A percentile compares a stretch with the other conserved stretches of the same genome.
These are phyloP conservation scores for Fagopyrum homotropicum DNA, from an alignment of 148 eudicot species.

Conservation along the genomic window DNA sequence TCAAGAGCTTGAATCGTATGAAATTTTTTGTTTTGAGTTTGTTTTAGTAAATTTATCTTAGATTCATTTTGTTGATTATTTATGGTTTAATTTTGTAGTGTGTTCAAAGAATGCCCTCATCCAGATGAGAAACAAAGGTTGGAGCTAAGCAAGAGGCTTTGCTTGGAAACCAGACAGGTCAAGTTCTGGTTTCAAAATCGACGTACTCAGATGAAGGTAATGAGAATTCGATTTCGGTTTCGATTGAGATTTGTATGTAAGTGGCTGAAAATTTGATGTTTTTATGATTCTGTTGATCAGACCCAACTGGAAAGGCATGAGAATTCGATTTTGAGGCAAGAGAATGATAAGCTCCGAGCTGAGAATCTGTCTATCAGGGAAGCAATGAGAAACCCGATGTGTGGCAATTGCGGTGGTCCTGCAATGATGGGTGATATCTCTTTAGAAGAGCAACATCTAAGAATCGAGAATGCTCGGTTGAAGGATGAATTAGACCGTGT, in stretches of 20 bases:
- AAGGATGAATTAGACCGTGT: slow-evolving; percentile 25
- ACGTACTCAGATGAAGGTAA: slow-evolving; percentile 85
- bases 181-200: slow-evolving; percentile 95
- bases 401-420: slow-evolving; percentile 32
- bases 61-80: not conserved
- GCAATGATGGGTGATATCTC: slow-evolving; percentile 51
- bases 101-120: slow-evolving; percentile 61
- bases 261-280: not conserved
- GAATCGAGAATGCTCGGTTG: slow-evolving; percentile 34
- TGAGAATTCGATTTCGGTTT: not conserved
- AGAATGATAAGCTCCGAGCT: slow-evolving; percentile 27
- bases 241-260: not conserved
- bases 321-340: slow-evolving; percentile 27
- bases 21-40: not conserved
- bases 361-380: slow-evolving; percentile 28
- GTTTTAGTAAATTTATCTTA: not conserved
- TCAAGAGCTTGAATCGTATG: slow-evolving; percentile 76
- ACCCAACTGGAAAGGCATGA: slow-evolving; percentile 31
- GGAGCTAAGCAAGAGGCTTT: slow-evolving; percentile 57
- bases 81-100: slow-evolving; percentile 24
- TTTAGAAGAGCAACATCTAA: slow-evolving; percentile 80
- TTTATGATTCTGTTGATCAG: slow-evolving; percentile 9
- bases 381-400: slow-evolving; percentile 23
- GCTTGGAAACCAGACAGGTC: slow-evolving; percentile 57
- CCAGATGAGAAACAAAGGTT: slow-evolving; percentile 76